A percentile compares a stretch with the other conserved stretches of the same genome.
Evolutionary conservation across 306 rosid genomes (phyloP).

Genomic region (Luffa aegyptiaca): DNA sequence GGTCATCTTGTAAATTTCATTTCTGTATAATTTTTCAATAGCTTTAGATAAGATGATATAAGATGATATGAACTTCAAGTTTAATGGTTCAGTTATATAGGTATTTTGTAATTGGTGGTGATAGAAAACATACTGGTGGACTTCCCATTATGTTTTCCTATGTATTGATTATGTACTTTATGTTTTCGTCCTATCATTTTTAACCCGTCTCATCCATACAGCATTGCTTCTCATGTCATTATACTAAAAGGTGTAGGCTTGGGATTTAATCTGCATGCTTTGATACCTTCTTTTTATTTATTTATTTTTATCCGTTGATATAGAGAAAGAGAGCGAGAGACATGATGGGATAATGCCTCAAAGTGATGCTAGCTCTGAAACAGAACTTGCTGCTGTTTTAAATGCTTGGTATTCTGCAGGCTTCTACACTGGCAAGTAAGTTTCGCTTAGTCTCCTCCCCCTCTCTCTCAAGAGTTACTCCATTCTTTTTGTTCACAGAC

Average conservation of each 20-base stretch:
- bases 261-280: background rate
- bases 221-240: background rate
- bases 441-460: background rate
- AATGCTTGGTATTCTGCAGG: slow-evolving; percentile 98
- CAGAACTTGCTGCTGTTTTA: slow-evolving; percentile 49
- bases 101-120: background rate
- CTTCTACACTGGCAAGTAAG: slow-evolving; percentile 71
- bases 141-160: background rate
- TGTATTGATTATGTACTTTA: background rate
- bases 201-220: background rate
- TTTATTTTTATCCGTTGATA: background rate
- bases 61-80: background rate
- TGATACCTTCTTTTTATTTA: background rate
- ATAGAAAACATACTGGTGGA: background rate
- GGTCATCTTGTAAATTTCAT: background rate
- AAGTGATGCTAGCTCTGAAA: slow-evolving; percentile 28
- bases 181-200: background rate
- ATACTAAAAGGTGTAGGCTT: background rate
- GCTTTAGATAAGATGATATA: background rate
- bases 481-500: background rate
- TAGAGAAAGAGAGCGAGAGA: slow-evolving; percentile 30
- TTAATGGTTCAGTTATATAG: background rate
- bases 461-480: background rate
- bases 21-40: background rate
- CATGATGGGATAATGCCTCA: slow-evolving; percentile 20